These are phyloP conservation scores for Blastocladiella britannica DNA, from an alignment of 192 early-diverging fungal species.

Conservation along the genomic window DNA sequence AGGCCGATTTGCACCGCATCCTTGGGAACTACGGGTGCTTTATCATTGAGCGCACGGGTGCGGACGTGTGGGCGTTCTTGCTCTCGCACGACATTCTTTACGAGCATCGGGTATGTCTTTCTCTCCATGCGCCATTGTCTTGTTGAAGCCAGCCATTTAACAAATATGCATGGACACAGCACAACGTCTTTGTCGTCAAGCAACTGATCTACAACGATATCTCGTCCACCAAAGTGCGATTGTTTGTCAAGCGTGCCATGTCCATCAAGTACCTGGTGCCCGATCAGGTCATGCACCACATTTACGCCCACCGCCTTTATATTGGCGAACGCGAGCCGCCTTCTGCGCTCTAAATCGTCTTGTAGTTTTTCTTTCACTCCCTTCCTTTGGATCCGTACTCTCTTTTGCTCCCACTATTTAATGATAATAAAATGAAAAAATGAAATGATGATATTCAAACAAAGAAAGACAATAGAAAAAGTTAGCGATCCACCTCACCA, in stretches of 20 bases:
- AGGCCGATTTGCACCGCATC: conserved; percentile 79
- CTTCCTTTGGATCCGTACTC: too few relatives aligned
- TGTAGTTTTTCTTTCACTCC: neutral
- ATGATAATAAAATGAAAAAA: neutral
- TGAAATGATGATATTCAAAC: neutral
- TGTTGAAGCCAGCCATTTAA: conserved; percentile 1
- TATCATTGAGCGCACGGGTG: conserved; percentile 83
- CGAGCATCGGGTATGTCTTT: conserved; percentile 45
- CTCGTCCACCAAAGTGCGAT: conserved; percentile 84
- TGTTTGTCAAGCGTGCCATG: conserved; percentile 85
- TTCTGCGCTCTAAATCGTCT: too few relatives aligned
- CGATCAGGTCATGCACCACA: conserved; percentile 77
- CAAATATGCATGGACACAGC: conserved; percentile 17
- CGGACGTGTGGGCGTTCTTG: conserved; percentile 83
- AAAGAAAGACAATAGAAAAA: conserved; percentile 1
- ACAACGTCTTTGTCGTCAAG: conserved; percentile 81
- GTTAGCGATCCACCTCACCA: conserved; percentile 71
- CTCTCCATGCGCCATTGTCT: conserved; percentile 4
- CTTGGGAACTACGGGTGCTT: conserved; percentile 77
- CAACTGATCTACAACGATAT: conserved; percentile 97
- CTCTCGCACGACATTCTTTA: conserved; percentile 76
- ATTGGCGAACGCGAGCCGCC: neutral
- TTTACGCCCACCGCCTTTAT: conserved; percentile 59
- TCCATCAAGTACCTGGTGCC: conserved; percentile 88
- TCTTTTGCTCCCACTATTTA: too few relatives aligned